These are phyloP conservation scores for Syzygium jambos DNA, from an alignment of 345 rosid species.

Conservation along the genomic window DNA sequence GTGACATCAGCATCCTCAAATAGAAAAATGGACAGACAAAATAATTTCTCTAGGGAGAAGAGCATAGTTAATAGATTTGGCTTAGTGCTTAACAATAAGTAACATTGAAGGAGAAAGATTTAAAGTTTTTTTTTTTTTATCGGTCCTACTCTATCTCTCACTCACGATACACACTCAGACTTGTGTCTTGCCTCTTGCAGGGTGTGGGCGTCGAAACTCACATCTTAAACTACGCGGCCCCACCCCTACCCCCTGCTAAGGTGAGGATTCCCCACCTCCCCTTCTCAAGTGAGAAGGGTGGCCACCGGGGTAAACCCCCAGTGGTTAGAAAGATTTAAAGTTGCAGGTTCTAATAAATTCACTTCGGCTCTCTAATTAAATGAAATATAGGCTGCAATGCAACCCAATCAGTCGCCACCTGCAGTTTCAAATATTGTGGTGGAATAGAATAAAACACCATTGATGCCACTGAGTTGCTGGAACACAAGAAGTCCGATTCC, in stretches of 20 bases:
- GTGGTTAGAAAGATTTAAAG: background rate
- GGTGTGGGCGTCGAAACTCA: too few relatives aligned
- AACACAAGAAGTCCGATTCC: slow-evolving; percentile 82
- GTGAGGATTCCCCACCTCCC: too few relatives aligned
- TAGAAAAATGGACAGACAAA: background rate
- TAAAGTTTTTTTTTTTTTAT: too few relatives aligned
- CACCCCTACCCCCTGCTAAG: too few relatives aligned
- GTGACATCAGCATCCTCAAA: background rate
- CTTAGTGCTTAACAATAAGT: background rate
- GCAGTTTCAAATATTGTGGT: slow-evolving; percentile 75
- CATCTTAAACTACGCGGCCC: too few relatives aligned
- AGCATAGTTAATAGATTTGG: background rate
- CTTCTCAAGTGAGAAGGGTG: too few relatives aligned
- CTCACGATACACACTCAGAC: too few relatives aligned
- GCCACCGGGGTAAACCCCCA: too few relatives aligned
- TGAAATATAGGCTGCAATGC: background rate
- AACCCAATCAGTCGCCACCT: slow-evolving; percentile 31
- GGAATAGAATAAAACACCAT: slow-evolving; percentile 91
- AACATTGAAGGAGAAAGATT: background rate
- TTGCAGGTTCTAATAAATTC: background rate
- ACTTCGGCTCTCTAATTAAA: background rate
- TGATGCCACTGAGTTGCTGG: slow-evolving; percentile 92
- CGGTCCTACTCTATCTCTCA: too few relatives aligned
- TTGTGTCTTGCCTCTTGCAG: too few relatives aligned
- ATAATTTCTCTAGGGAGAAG: background rate